Percentiles rank a stretch among this genome's conserved stretches.
Evolutionary conservation across 176 grass and related monocot genomes (phyloP).

Genomic region (Eragrostis curvula): DNA sequence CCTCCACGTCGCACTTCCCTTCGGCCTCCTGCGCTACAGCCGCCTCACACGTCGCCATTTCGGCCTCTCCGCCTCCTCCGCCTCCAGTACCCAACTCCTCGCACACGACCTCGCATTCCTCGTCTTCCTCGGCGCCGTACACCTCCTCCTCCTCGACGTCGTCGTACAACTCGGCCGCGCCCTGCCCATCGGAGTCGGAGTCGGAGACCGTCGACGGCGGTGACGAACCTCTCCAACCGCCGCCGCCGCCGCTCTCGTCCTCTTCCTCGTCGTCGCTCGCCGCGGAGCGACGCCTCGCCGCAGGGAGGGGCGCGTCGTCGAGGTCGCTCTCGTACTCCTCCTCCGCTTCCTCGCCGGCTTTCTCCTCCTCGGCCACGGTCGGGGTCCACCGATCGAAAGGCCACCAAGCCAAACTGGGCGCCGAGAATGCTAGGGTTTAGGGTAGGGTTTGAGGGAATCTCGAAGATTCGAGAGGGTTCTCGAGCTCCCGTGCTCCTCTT

Average conservation of each 20-base stretch:
- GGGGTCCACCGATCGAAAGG: background rate
- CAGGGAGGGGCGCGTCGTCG: conserved; percentile 58
- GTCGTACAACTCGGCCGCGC: conserved; percentile 60
- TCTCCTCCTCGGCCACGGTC: conserved; percentile 22
- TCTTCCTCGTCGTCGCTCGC: conserved; percentile 74
- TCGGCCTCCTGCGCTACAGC: background rate
- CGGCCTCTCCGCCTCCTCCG: conserved; percentile 20
- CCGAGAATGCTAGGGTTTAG: conserved; percentile 39
- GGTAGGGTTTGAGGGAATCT: conserved; percentile 39
- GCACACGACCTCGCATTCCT: conserved; percentile 23
- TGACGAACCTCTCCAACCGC: conserved; percentile 6
- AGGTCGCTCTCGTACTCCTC: conserved; percentile 72
- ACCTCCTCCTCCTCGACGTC: conserved; percentile 42
- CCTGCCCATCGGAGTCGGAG: conserved; percentile 65
- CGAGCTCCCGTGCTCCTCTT: conserved; percentile 12
- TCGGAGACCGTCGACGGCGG: conserved; percentile 10
- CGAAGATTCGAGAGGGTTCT: conserved; percentile 40
- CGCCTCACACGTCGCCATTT: background rate
- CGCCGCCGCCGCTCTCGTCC: conserved; percentile 4
- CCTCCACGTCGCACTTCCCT: conserved; percentile 11
- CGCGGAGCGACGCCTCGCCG: conserved; percentile 57
- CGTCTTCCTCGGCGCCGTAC: conserved; percentile 40
- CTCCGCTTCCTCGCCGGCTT: conserved; percentile 15
- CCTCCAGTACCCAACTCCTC: conserved; percentile 20
- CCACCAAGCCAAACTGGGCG: background rate